Evolutionary conservation across 345 rosid species (phyloP), one percentile per base, ranked within the genome.

Genomic region (Melaleuca alternifolia): DNA sequence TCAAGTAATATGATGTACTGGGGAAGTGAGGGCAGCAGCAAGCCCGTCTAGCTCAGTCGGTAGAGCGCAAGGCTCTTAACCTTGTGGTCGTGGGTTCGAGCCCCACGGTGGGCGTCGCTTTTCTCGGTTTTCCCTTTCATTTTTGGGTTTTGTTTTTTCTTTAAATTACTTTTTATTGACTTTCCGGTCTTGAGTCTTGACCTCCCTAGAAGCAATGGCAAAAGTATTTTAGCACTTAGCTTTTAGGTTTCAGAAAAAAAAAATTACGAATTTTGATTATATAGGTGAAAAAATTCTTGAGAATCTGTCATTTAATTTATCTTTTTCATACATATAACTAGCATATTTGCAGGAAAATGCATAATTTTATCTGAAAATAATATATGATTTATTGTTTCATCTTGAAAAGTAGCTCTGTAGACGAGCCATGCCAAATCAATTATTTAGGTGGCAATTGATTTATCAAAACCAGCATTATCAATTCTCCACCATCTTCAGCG

Each of bases 1-100:
- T n/a, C n/a, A n/a, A n/a, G n/a, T n/a, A n/a, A n/a, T n/a, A n/a
- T n/a, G n/a, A n/a, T n/a, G n/a, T n/a, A n/a, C n/a, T n/a, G n/a
- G 1, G 1, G 1, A 0, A 0, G 0, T 0, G 12, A 6, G 3
- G 0, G 8, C 18, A n/a, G 2, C 33, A n/a, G 2, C 33, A n/a
- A n/a, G 33, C 9, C 12, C 24, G 3, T 59, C 18, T n/a, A 3
- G 71, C 88, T 89, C 86, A 81, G 85, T 59, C 50, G 77, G 88
- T 85, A 71, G 62, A 85, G 85, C 84, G 83, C 88, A 89, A 85
- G 86, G 87, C 88, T 71, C 83, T 84, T 87, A 89, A 91, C 90
- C 90, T 86, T 88, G 89, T 88, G 87, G 89, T 85, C 84, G 87
- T 86, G 90, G 87, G 85, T 88, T 59, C 59, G 83, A 88, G 53